A percentile compares a stretch with the other conserved stretches of the same genome.
phyloP scores from a whole-genome alignment of 2,329 filamentous ascomycete genomes.

The Ilyonectria mors-panacis region DNA sequence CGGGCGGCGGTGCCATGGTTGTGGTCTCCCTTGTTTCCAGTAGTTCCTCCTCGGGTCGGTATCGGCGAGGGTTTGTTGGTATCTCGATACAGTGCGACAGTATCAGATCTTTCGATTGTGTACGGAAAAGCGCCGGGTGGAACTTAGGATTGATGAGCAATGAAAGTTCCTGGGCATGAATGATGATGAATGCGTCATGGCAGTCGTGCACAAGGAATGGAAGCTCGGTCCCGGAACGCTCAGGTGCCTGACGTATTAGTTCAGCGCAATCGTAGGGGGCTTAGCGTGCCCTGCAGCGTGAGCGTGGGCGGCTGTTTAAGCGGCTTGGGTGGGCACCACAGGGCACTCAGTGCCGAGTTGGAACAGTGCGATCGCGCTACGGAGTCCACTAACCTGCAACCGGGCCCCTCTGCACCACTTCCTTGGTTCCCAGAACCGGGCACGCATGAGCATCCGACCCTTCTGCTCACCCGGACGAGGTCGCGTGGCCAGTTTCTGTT shows the following conservation, averaged over 20 bases:
- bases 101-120: not conserved
- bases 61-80: not conserved
- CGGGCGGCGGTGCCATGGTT: constrained; percentile 74
- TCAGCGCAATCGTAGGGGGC: constrained; percentile 22
- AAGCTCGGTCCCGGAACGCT: constrained; percentile 13
- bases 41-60: not conserved
- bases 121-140: not conserved
- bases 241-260: constrained; percentile 30
- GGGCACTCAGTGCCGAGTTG: constrained; percentile 7
- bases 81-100: not conserved
- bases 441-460: constrained; percentile 23
- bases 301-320: constrained; percentile 17
- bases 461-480: constrained; percentile 23
- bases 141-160: constrained; percentile 14
- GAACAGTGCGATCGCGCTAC: constrained; percentile 14
- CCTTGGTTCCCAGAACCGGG: constrained; percentile 13
- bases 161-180: constrained; percentile 26
- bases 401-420: constrained; percentile 7
- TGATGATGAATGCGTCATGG: constrained; percentile 40
- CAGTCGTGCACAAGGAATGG: constrained; percentile 16
- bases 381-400: constrained; percentile 16
- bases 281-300: constrained; percentile 23
- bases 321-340: constrained; percentile 12
- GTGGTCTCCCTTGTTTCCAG: constrained; percentile 20
- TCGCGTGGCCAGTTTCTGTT: constrained; percentile 21